These are phyloP conservation scores for Iberis pinnata DNA, from an alignment of 345 rosid genomes.

Conservation along the genomic window DNA sequence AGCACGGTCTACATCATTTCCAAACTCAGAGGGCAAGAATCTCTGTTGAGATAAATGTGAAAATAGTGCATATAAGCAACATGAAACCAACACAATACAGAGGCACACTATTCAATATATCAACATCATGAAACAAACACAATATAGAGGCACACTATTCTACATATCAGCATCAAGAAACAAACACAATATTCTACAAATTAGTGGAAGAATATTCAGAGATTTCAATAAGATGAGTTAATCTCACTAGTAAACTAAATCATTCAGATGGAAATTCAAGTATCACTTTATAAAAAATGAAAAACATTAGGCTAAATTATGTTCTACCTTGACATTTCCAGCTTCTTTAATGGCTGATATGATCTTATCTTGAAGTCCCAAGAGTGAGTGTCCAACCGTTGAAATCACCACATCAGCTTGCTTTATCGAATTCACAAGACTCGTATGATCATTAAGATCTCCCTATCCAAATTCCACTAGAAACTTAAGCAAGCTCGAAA, in stretches of 20 bases:
- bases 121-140: too few species aligned
- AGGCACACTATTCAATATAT: too few species aligned
- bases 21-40: slow-evolving; percentile 58
- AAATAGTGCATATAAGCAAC: not conserved
- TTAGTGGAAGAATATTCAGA: too few species aligned
- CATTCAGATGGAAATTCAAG: too few species aligned
- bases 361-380: slow-evolving; percentile 42
- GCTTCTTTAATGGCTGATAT: slow-evolving; percentile 60
- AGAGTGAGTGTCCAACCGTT: slow-evolving; percentile 32
- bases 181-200: too few species aligned
- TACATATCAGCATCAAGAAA: too few species aligned
- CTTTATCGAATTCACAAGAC: slow-evolving; percentile 47
- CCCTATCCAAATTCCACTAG: slow-evolving; percentile 32
- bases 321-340: slow-evolving; percentile 51
- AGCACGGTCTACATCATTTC: slow-evolving; percentile 47
- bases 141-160: too few species aligned
- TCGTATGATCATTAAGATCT: slow-evolving; percentile 42
- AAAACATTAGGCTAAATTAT: not conserved
- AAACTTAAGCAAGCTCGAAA: too few species aligned
- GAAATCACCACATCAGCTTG: slow-evolving; percentile 56
- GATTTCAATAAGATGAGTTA: too few species aligned
- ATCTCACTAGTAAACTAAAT: too few species aligned
- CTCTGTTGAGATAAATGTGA: slow-evolving; percentile 29
- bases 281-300: too few species aligned
- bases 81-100: too few species aligned